Conservation (phyloP, 2,329 filamentous ascomycete species). For the Hortaea werneckii region DNA sequence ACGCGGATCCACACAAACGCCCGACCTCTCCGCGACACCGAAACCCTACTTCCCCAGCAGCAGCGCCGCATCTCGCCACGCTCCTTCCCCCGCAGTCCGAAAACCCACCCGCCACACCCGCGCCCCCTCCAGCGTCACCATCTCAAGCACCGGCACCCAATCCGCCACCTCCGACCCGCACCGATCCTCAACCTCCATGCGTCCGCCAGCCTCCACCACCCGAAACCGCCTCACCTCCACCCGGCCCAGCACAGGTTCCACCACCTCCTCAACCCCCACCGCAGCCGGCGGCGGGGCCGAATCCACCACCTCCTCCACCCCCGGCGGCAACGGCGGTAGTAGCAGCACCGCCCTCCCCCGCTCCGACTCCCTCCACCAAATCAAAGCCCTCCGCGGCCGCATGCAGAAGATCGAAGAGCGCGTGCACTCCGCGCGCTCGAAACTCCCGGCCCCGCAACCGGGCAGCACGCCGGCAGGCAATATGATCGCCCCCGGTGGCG, state of each 20-base stretch:
- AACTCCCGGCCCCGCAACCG: slow-evolving; percentile 68
- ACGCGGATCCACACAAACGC: slow-evolving; percentile 33
- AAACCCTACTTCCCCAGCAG: slow-evolving; percentile 28
- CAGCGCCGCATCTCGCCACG: slow-evolving; percentile 10
- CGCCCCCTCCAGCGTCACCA: slow-evolving; percentile 46
- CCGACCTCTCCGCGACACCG: slow-evolving; percentile 44
- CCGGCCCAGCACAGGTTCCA: too few relatives aligned
- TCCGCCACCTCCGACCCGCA: slow-evolving; percentile 13
- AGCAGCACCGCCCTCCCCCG: slow-evolving; percentile 35
- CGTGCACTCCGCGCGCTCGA: slow-evolving; percentile 83
- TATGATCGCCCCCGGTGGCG: too few relatives aligned
- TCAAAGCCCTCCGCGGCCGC: slow-evolving; percentile 85
- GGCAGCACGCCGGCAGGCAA: slow-evolving; percentile 51
- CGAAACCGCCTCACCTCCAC: slow-evolving; percentile 27
- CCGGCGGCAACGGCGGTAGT: slow-evolving; percentile 24
- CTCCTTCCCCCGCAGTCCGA: slow-evolving; percentile 29
- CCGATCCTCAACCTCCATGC: slow-evolving; percentile 10
- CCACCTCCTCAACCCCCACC: slow-evolving; percentile 31
- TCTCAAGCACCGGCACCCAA: slow-evolving; percentile 15
- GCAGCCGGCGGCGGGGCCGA: slow-evolving; percentile 23
- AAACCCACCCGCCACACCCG: slow-evolving; percentile 39
- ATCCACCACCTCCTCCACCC: slow-evolving; percentile 23
- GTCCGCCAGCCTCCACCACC: slow-evolving; percentile 29
- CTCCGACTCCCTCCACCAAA: slow-evolving; percentile 75
- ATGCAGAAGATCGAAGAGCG: slow-evolving; percentile 94